Evolutionary conservation across 2,329 filamentous ascomycete genomes (phyloP).

Genomic region (Botrytis fabae): DNA sequence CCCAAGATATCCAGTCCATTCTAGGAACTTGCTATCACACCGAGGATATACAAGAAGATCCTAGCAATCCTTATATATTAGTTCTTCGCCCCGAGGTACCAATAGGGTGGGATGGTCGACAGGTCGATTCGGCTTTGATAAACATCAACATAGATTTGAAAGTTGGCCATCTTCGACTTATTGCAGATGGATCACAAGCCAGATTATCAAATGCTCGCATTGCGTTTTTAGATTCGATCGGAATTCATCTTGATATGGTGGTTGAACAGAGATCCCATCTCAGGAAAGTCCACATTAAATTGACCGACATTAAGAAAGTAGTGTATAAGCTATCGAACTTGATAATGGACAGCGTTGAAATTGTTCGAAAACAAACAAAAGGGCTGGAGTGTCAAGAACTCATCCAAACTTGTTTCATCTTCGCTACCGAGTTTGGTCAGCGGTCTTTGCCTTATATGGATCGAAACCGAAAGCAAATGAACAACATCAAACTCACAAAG

Average conservation of each 20-base stretch:
- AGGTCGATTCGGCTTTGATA: conserved; percentile 68
- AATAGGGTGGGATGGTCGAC: conserved; percentile 78
- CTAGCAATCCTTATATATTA: conserved; percentile 78
- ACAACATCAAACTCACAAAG: conserved; percentile 92
- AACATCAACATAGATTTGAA: conserved; percentile 84
- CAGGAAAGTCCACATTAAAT: conserved; percentile 82
- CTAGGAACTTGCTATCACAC: conserved; percentile 76
- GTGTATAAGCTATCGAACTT: conserved; percentile 96
- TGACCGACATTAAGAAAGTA: conserved; percentile 93
- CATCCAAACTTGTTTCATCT: conserved; percentile 96
- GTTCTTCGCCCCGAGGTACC: conserved; percentile 79
- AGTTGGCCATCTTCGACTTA: conserved; percentile 79
- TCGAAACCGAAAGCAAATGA: conserved; percentile 91
- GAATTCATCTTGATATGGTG: conserved; percentile 81
- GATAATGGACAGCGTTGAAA: conserved; percentile 98
- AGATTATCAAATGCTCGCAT: conserved; percentile 76
- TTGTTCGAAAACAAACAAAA: conserved; percentile 80
- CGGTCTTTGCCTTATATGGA: conserved; percentile 95
- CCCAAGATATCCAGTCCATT: conserved; percentile 81
- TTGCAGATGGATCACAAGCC: conserved; percentile 82
- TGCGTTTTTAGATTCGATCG: conserved; percentile 74
- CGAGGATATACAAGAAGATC: conserved; percentile 70
- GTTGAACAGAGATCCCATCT: conserved; percentile 93
- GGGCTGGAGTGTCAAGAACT: conserved; percentile 90
- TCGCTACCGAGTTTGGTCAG: conserved; percentile 98